Evolutionary conservation across 2,329 filamentous ascomycete genomes (phyloP), one percentile per base, ranked within the genome.

Genomic region (Colletotrichum australisinense): DNA sequence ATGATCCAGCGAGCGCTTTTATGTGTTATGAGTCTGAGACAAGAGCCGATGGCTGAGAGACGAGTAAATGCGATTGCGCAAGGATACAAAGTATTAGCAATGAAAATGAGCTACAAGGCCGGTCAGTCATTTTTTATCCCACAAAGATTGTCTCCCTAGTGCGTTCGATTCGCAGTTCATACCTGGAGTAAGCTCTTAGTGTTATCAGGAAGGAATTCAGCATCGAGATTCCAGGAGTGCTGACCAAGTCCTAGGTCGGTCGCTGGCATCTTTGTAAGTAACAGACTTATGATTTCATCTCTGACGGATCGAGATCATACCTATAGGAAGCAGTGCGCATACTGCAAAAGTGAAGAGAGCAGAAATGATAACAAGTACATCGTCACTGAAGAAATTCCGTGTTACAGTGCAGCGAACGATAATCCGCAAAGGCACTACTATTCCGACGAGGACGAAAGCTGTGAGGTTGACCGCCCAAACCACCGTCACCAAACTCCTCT

Each of bases 381-480:
- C 72, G 63, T 74, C 72, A 52, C 57, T 67, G n/a, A 72, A 74
- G 32, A 74, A 68, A 38, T 72, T 63, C 1, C 72, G 35, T 2
- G 72, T 74, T 1, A 74, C 58, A 11, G 72, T 74, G 14, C 67
- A 71, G 53, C 72, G 72, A 1, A 74, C 72, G 11, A 72, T 59
- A 8, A 72, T 35, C 14, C 72, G 72, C 1, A 74, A 26, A 8
- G 57, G 68, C 9, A 74, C 68, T 19, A 67, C 4, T 22, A 74
- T 14, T 9, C 72, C 69, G 26, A 74, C 72, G 2, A 74, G 52
- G n/a, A 74, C 12, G 24, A 74, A 72, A 5, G 72, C 67, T 9
- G 72, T 72, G 12, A 74, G 52, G n/a, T 74, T 74, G 8, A 74
- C 57, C 1, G 63, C 69, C 72, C 72, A 74, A 32, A 74, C 62